These are phyloP conservation scores for Nematocida displodere DNA, from an alignment of 371 early-diverging fungal species.

Conservation along the genomic window DNA sequence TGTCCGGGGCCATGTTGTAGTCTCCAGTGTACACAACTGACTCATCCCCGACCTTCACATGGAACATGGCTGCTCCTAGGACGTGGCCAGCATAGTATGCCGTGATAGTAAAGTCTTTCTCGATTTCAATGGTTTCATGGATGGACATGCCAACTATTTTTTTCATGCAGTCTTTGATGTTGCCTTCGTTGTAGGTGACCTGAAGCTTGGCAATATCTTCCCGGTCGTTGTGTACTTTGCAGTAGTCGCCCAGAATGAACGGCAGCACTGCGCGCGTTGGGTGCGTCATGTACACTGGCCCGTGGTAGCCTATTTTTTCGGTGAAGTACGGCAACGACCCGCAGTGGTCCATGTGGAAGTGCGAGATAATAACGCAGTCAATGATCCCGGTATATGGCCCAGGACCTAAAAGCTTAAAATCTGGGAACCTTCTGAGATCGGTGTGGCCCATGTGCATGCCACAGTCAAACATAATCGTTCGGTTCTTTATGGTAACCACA, in stretches of 20 bases:
- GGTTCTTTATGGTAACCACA: slow-evolving; percentile 74
- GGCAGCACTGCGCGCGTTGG: slow-evolving; percentile 88
- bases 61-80: slow-evolving; percentile 91
- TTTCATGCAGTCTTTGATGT: slow-evolving; percentile 78
- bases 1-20: slow-evolving; percentile 90
- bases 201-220: slow-evolving; percentile 70
- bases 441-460: slow-evolving; percentile 92
- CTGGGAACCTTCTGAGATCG: slow-evolving; percentile 88
- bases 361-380: slow-evolving; percentile 81
- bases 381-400: slow-evolving; percentile 74
- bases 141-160: slow-evolving; percentile 79
- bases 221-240: slow-evolving; percentile 73
- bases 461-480: slow-evolving; percentile 90
- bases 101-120: slow-evolving; percentile 67
- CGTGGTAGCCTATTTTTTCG: slow-evolving; percentile 82
- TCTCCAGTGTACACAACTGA: slow-evolving; percentile 85
- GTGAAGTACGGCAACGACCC: slow-evolving; percentile 88
- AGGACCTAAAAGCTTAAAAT: slow-evolving; percentile 75
- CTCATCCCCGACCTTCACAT: slow-evolving; percentile 68
- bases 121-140: slow-evolving; percentile 62
- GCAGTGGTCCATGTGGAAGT: slow-evolving; percentile 92
- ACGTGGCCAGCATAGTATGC: slow-evolving; percentile 94
- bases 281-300: slow-evolving; percentile 87
- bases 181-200: slow-evolving; percentile 84
- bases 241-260: slow-evolving; percentile 79